Evolutionary conservation across 2,329 filamentous ascomycete species (phyloP).

Genomic region (Nannizziopsis arthrosporioides): DNA sequence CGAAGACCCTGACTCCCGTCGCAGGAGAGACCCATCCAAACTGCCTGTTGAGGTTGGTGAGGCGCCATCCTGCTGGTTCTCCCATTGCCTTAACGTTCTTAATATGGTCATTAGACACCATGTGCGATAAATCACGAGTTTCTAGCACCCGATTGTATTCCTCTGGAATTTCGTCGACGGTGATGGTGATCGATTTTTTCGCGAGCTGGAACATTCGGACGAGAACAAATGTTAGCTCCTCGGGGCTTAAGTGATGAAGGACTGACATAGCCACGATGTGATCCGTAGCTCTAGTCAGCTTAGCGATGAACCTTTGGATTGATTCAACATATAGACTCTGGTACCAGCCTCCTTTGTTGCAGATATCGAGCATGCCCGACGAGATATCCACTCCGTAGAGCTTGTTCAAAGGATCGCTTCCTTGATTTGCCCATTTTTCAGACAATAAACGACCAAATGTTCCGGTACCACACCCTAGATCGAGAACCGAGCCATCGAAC

Average conservation of each 20-base stretch:
- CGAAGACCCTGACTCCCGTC: conserved; percentile 6
- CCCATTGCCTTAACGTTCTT: conserved; percentile 5
- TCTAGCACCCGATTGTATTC: conserved; percentile 7
- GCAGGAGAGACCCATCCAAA: conserved; percentile 10
- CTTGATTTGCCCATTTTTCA: conserved; percentile 7
- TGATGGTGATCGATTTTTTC: conserved; percentile 15
- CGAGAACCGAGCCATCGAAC: conserved; percentile 14
- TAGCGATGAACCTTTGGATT: conserved; percentile 13
- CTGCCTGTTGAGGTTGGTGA: conserved; percentile 6
- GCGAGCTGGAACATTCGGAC: conserved; percentile 17
- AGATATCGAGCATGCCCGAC: conserved; percentile 10
- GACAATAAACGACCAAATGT: conserved; percentile 14
- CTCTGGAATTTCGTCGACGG: conserved; percentile 15
- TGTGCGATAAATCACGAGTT: conserved; percentile 2
- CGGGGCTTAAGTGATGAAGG: conserved; percentile 14
- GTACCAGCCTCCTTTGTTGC: conserved; percentile 13
- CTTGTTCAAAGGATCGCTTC: conserved; percentile 5
- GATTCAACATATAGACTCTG: conserved; percentile 11
- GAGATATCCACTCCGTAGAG: conserved; percentile 13
- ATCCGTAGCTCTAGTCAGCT: conserved; percentile 11
- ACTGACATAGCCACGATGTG: conserved; percentile 16
- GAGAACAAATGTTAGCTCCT: conserved; percentile 18
- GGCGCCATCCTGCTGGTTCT: conserved; percentile 7
- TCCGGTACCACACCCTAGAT: conserved; percentile 18
- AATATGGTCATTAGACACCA: conserved; percentile 6